Conservation (phyloP, 768 basidiomycete species). For the Chalciporus pseudorubinellus region DNA sequence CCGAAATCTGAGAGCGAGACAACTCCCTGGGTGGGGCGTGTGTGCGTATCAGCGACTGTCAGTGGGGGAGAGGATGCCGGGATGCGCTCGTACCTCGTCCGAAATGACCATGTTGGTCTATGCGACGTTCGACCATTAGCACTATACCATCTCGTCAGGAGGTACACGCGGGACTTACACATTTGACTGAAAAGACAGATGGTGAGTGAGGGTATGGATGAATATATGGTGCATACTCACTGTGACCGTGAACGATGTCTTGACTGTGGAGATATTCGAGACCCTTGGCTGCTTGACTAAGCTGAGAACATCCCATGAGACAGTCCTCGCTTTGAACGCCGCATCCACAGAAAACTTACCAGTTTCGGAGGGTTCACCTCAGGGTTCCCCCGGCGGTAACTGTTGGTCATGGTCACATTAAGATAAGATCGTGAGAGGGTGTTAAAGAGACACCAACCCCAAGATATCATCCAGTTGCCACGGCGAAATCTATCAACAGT, state of each 20-base stretch:
- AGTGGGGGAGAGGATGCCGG: not conserved
- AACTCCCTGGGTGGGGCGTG: conserved; percentile 40
- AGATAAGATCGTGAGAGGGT: not conserved
- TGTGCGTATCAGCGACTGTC: not conserved
- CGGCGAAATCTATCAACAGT: conserved; percentile 48
- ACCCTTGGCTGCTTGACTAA: conserved; percentile 53
- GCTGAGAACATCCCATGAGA: conserved; percentile 30
- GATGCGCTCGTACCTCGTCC: conserved; percentile 33
- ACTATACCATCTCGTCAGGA: not conserved
- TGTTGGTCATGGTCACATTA: conserved; percentile 16
- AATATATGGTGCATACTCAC: conserved; percentile 37
- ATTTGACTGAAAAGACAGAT: conserved; percentile 46
- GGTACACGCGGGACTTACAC: conserved; percentile 40
- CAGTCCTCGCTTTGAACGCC: too few relatives aligned
- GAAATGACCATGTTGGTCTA: conserved; percentile 62
- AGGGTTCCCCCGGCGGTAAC: conserved; percentile 40
- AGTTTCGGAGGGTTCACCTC: conserved; percentile 41
- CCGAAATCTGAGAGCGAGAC: conserved; percentile 64
- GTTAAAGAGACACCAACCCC: conserved; percentile 35
- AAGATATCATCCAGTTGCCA: conserved; percentile 61
- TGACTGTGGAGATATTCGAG: conserved; percentile 54
- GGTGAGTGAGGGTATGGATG: not conserved
- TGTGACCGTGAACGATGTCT: conserved; percentile 57
- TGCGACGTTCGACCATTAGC: conserved; percentile 2
- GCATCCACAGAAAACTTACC: conserved; percentile 30